phyloP scores from a whole-genome alignment of 257 asterid species.

The Verbascum thapsus region DNA sequence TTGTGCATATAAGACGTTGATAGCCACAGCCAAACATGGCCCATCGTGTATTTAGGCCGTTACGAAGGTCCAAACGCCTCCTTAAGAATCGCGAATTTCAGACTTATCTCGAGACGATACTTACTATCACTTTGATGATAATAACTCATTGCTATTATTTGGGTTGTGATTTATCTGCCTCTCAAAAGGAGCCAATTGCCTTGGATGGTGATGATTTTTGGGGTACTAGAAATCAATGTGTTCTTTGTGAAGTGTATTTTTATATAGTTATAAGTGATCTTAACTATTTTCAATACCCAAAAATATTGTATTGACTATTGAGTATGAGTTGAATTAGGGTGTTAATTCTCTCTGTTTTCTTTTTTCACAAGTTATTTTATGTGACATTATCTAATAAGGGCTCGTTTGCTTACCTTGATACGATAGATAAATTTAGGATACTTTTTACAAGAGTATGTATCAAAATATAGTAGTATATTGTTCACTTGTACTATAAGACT shows the following conservation, averaged over 20 bases:
- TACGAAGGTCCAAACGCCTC: conserved; percentile 5
- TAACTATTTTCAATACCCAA: too few species aligned
- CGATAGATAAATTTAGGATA: too few species aligned
- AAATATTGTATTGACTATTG: too few species aligned
- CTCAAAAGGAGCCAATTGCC: not conserved
- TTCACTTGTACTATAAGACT: too few species aligned
- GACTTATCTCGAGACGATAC: not conserved
- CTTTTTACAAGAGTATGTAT: too few species aligned
- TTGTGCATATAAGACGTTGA: conserved; percentile 9
- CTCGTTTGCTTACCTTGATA: too few species aligned
- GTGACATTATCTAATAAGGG: too few species aligned
- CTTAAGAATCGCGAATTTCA: not conserved
- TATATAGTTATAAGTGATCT: conserved; percentile 17
- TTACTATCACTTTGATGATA: conserved; percentile 12
- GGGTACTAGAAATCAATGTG: conserved; percentile 14
- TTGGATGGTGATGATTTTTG: conserved; percentile 9
- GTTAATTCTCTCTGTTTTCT: too few species aligned
- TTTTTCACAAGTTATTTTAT: too few species aligned
- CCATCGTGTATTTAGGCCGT: conserved; percentile 20
- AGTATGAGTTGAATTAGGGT: too few species aligned
- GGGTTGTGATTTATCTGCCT: conserved; percentile 15
- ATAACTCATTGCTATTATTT: not conserved
- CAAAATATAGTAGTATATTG: too few species aligned
- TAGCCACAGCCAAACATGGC: conserved; percentile 25
- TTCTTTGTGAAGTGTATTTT: not conserved